Evolutionary conservation across 495 filamentous ascomycete species (phyloP).

Genomic region (Cercophora newfieldiana): DNA sequence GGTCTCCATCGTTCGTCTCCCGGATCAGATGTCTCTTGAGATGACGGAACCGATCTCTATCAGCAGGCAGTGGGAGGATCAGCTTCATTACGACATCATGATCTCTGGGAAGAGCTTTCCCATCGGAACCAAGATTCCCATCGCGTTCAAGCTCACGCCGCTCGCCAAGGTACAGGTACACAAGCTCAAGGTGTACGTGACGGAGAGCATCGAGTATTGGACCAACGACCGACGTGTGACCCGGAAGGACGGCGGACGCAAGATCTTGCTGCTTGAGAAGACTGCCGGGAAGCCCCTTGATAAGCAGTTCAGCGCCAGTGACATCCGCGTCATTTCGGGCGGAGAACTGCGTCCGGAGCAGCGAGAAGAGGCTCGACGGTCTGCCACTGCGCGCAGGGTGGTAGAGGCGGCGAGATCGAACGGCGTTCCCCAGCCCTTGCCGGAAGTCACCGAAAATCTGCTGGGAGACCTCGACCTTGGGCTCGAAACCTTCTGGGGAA

Average conservation of each 20-base stretch:
- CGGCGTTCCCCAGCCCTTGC: slow-evolving; percentile 40
- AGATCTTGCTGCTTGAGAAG: slow-evolving; percentile 89
- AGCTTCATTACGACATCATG: slow-evolving; percentile 97
- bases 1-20: slow-evolving; percentile 81
- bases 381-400: slow-evolving; percentile 41
- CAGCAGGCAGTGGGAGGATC: slow-evolving; percentile 95
- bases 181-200: slow-evolving; percentile 92
- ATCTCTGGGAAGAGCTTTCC: slow-evolving; percentile 99
- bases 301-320: slow-evolving; percentile 76
- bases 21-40: slow-evolving; percentile 88
- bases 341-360: slow-evolving; percentile 62
- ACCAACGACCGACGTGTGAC: slow-evolving; percentile 85
- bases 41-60: slow-evolving; percentile 96
- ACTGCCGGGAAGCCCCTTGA: slow-evolving; percentile 75
- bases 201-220: slow-evolving; percentile 93
- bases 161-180: slow-evolving; percentile 96
- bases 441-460: slow-evolving; percentile 63
- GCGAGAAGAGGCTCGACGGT: slow-evolving; percentile 42
- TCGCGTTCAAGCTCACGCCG: slow-evolving; percentile 96
- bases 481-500: slow-evolving; percentile 66
- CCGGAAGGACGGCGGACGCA: slow-evolving; percentile 78
- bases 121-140: slow-evolving; percentile 86
- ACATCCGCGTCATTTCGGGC: slow-evolving; percentile 75
- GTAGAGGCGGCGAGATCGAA: slow-evolving; percentile 38
- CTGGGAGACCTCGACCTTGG: slow-evolving; percentile 74